Evolutionary conservation across 495 filamentous ascomycete species (phyloP).

Genomic region (Penicillium dipodomyicola): DNA sequence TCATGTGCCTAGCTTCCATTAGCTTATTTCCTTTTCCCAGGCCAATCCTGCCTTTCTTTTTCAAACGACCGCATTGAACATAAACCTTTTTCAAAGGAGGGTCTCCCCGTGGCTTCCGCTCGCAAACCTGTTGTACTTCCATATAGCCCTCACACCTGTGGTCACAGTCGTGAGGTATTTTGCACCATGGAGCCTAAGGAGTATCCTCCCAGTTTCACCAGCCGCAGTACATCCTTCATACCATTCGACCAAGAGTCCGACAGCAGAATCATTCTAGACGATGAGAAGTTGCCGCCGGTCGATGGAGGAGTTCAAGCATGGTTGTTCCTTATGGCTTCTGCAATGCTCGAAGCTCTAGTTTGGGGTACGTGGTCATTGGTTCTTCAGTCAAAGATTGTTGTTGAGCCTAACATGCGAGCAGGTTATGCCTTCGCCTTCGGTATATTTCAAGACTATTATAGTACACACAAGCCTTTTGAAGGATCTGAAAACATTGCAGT

Average conservation of each 20-base stretch:
- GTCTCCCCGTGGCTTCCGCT: neutral
- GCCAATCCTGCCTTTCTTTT: neutral
- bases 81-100: constrained; percentile 3
- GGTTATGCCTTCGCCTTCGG: constrained; percentile 65
- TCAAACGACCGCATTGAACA: neutral
- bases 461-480: constrained; percentile 44
- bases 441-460: constrained; percentile 58
- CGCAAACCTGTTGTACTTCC: neutral
- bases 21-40: constrained; percentile 5
- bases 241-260: constrained; percentile 10
- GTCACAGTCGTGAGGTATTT: neutral
- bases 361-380: constrained; percentile 51
- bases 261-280: neutral
- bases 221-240: neutral
- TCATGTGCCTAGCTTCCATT: constrained; percentile 12
- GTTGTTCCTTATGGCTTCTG: constrained; percentile 59
- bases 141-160: neutral
- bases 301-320: constrained; percentile 64
- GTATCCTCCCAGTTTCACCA: constrained; percentile 10
- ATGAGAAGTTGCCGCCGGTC: constrained; percentile 43
- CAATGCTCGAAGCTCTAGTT: constrained; percentile 59
- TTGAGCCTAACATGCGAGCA: constrained; percentile 19
- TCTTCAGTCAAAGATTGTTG: neutral
- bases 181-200: constrained; percentile 8
- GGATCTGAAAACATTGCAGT: constrained; percentile 41